These are phyloP conservation scores for Cercospora nicotianae DNA, from an alignment of 2,329 filamentous ascomycete genomes.

Conservation along the genomic window DNA sequence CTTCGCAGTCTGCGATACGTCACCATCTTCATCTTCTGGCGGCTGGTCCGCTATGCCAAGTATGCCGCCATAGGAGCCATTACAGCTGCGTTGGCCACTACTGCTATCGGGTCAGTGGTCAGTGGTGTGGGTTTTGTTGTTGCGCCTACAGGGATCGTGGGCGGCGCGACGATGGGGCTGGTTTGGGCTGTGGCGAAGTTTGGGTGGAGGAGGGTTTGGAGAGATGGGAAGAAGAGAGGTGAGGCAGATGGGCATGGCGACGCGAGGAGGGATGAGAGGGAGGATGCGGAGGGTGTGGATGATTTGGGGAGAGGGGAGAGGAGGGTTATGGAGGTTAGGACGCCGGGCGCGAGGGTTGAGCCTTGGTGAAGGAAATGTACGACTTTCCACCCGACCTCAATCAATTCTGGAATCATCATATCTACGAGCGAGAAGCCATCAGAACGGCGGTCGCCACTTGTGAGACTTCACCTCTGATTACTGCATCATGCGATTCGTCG, in stretches of 20 bases:
- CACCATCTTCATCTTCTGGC: constrained; percentile 46
- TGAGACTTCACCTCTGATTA: neutral
- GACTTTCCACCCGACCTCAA: no score
- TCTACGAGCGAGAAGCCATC: fast-evolving
- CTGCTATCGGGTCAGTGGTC: constrained; percentile 41
- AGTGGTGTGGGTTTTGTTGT: constrained; percentile 45
- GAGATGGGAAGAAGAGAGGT: constrained; percentile 31
- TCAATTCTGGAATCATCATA: no score
- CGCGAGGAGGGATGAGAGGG: constrained; percentile 30
- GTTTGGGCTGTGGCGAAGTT: constrained; percentile 44
- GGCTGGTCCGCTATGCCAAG: constrained; percentile 45
- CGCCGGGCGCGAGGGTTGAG: constrained; percentile 1
- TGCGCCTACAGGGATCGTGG: constrained; percentile 44
- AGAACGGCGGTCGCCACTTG: neutral
- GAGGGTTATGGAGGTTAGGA: constrained; percentile 1
- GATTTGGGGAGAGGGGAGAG: neutral
- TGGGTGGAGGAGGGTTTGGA: constrained; percentile 39
- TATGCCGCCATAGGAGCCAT: constrained; percentile 43
- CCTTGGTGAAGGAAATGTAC: constrained; percentile 10
- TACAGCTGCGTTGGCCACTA: constrained; percentile 38
- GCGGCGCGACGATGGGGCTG: constrained; percentile 38
- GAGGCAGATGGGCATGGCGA: constrained; percentile 29
- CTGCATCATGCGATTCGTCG: neutral
- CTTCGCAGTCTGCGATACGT: constrained; percentile 43
- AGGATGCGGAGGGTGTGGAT: constrained; percentile 23